Evolutionary conservation across 805 yeast genomes (phyloP), one percentile per base, ranked within the genome.

Genomic region (Ogataea haglerorum): DNA sequence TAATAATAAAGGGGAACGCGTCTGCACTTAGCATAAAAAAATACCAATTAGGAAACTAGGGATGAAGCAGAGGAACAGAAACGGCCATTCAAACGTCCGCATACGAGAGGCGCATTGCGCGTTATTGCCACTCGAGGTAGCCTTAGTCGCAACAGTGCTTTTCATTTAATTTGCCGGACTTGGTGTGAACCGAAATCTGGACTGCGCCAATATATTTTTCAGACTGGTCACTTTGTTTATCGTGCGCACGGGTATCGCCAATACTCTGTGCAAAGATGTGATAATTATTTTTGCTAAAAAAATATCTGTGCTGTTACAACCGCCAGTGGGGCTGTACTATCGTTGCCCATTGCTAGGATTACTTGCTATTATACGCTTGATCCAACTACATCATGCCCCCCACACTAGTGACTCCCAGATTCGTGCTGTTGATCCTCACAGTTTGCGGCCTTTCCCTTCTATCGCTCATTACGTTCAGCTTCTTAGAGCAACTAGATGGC

Each of bases 401-500:
- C 34, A 28, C 33, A 16, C 30, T 40, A 19, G 37, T 40, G 21
- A 45, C 53, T n/a, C 49, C 54, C 15, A 48, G 34, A 27, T 37
- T 37, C 12, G 23, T 53, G 8, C 43, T 53, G n/a, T 16, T 42
- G 6, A 17, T 41, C 12, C 40, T 53, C 24, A 50, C 58, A 4
- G 16, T 47, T 6, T 38, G 54, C n/a, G 64, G 63, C 6, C 38
- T 59, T 12, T 28, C 54, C 5, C 34, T 60, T 12, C 30, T 60
- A 10, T 35, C 52, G 4, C 31, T 58, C 10, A 62, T 63, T 14
- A 52, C 56, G 1, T 52, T 48, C 23, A 54, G 64, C 28, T 65
- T 63, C 36, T 35, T 46, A 5, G 46, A 54, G 36, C 43, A 46
- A 12, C 58, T 64, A 10, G 53, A 53, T 5, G 80, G 78, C 2